Percentiles rank a stretch among this genome's conserved stretches.
phyloP scores from a whole-genome alignment of 768 basidiomycete genomes.

The Mrakia hoshinonis region DNA sequence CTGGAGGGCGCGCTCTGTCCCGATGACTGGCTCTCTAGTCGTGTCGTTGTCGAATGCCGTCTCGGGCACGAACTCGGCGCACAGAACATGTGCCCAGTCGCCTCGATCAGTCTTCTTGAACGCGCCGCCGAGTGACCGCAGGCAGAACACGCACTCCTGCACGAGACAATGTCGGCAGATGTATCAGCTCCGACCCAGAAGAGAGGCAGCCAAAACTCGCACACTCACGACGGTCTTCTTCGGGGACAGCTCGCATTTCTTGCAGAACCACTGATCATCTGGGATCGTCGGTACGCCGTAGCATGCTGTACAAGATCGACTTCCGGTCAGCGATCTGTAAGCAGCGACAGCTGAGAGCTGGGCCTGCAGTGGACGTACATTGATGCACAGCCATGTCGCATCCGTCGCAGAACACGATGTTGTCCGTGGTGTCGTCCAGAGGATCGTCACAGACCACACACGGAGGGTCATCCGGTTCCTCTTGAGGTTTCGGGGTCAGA shows the following conservation, averaged over 20 bases:
- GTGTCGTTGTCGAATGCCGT: background rate
- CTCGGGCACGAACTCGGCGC: background rate
- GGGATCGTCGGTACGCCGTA: background rate
- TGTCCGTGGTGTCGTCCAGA: background rate
- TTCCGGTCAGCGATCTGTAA: background rate
- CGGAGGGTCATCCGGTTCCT: background rate
- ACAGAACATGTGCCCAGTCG: background rate
- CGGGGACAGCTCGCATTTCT: background rate
- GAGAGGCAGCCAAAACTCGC: background rate
- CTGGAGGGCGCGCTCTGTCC: background rate
- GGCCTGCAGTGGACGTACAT: background rate
- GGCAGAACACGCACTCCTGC: background rate
- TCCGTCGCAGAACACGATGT: constrained; percentile 4
- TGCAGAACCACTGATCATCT: background rate
- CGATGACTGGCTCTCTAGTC: background rate
- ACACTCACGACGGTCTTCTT: background rate
- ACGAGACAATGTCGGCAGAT: background rate
- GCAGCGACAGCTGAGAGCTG: background rate
- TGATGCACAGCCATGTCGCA: constrained; percentile 7
- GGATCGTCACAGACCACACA: constrained; percentile 1
- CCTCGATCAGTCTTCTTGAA: background rate
- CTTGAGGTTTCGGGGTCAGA: background rate
- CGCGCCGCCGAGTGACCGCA: background rate
- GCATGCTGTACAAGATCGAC: background rate
- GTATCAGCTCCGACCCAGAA: background rate